Evolutionary conservation across 768 basidiomycete species (phyloP), one percentile per base, ranked within the genome.

Genomic region (Wakefieldia striispora): DNA sequence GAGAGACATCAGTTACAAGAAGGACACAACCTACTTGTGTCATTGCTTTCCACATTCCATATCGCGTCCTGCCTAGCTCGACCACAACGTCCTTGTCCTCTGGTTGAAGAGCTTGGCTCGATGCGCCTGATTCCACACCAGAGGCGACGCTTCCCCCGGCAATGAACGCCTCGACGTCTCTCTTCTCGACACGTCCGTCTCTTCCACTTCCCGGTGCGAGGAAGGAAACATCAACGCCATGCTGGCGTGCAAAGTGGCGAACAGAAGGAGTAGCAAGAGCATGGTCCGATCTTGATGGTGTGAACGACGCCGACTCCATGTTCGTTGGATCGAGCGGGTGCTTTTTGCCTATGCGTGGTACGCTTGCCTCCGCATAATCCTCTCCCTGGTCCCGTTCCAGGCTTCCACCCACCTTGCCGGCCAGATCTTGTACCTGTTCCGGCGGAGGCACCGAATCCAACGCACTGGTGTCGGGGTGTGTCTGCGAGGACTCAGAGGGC

Each of bases 41-140:
- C 91, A 94, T 94, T 3, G 89, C 86, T 57, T 88, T 89, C 84
- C 83, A 94, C 91, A 94, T 95, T 10, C 82, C 83, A 61, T 83
- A 80, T 46, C 91, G 74, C 13, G 88, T 91, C 55, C 89, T 73
- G 5, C 83, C 84, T 21, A 94, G 75, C 45, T 89, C 88, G 3
- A 91, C 79, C 3, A 85, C 70, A 10, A 77, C 69, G 49, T 89
- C 86, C 35, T 75, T 56, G 27, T 47, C 47, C 5, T 56, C 41
- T 27, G 38, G 34, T 20, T 40, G 45, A 19, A 37, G 36, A 6
- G 42, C 26, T 40, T 13, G 40, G 14, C 12, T 27, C 34, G 19
- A 51, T 5, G 11, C 26, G 16, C 45, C 37, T 11, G 26, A 8
- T 6, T 57, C 54, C 6, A 37, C 6, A 1, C 45, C 34, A 39